Evolutionary conservation across 257 asterid genomes (phyloP), one percentile per base, ranked within the genome.

Genomic region (Nicotiana sylvestris): DNA sequence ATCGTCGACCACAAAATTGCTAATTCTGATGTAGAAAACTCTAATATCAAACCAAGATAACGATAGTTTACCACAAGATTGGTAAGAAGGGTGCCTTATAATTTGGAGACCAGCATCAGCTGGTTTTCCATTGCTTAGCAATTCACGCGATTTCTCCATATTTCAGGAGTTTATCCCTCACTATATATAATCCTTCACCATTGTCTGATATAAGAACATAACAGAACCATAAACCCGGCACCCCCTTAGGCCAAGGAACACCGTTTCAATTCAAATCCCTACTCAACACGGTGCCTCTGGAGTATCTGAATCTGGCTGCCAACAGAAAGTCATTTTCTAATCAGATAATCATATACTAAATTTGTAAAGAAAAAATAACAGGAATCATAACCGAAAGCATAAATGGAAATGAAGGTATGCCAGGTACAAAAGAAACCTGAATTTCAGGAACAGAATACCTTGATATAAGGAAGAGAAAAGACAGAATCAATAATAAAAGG

Each of bases 11-110:
- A 76, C 5, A 67, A 90, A 93, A 88, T 89, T 89, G 87, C 97
- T 92, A 86, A 94, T 87, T 83, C 98, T 87, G 29, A 95, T 92
- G 83, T 94, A 95, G 88, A 95, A 94, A 3, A 90, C 88, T 82
- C 91, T 81, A 35, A 82, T 85, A 89, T 89, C 90, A 76, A 89
- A 85, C 98, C 99, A 94, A 46, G 84, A 76, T 83, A 90, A 83
- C 2, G 89, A 87, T 67, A 83, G 84, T 56, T 91, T 84, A 55
- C 85, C 83, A 27, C 89, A 64, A 21, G 89, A 74, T 72, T 88
- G 91, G 85, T 89, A 91, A 1, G 85, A 80, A 1, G 92, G 91
- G 76, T 91, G 94, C 84, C 92, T 83, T 61, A 89, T 84, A 53
- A 90, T 89, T 82, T 95, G 94, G 49, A 90, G 89, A 76, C 90